These are phyloP conservation scores for Fusarium siculi DNA, from an alignment of 2,329 filamentous ascomycete genomes.

Conservation along the genomic window DNA sequence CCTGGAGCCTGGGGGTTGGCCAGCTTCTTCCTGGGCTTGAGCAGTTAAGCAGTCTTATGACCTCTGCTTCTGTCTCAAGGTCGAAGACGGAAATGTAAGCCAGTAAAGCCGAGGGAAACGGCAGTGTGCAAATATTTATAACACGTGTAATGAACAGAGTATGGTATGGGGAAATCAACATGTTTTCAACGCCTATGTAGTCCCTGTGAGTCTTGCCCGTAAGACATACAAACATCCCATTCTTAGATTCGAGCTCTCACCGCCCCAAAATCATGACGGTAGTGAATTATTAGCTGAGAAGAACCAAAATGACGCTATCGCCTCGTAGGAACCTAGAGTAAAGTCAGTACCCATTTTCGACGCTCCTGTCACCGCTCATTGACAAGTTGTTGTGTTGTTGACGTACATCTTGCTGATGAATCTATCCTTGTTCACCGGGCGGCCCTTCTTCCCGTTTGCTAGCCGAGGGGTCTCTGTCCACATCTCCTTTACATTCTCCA, in stretches of 20 bases:
- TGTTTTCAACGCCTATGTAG: constrained; percentile 54
- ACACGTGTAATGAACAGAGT: constrained; percentile 9
- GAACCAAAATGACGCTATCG: constrained; percentile 87
- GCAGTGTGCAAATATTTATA: constrained; percentile 7
- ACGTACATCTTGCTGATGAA: constrained; percentile 97
- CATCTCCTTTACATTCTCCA: constrained; percentile 97
- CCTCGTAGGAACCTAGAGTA: constrained; percentile 80
- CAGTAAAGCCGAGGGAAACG: neutral
- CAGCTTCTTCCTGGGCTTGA: constrained; percentile 82
- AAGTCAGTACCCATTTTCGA: constrained; percentile 30
- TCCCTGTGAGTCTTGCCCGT: constrained; percentile 46
- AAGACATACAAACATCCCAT: constrained; percentile 46
- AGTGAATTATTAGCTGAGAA: constrained; percentile 71
- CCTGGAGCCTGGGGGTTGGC: constrained; percentile 80
- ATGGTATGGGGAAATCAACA: constrained; percentile 37
- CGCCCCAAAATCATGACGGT: constrained; percentile 24
- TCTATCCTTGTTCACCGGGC: constrained; percentile 94
- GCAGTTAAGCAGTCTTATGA: constrained; percentile 48
- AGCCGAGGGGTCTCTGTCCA: constrained; percentile 94
- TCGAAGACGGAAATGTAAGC: neutral
- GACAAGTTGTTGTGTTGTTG: neutral
- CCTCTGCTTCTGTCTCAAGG: neutral
- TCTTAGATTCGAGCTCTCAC: constrained; percentile 39
- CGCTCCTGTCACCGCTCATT: constrained; percentile 20
- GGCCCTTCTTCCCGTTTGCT: constrained; percentile 86